Percentiles rank a stretch among this genome's conserved stretches.
These are phyloP conservation scores for Paramecium caudatum DNA, from an alignment of 73 alveolate genomes.

Conservation along the genomic window DNA sequence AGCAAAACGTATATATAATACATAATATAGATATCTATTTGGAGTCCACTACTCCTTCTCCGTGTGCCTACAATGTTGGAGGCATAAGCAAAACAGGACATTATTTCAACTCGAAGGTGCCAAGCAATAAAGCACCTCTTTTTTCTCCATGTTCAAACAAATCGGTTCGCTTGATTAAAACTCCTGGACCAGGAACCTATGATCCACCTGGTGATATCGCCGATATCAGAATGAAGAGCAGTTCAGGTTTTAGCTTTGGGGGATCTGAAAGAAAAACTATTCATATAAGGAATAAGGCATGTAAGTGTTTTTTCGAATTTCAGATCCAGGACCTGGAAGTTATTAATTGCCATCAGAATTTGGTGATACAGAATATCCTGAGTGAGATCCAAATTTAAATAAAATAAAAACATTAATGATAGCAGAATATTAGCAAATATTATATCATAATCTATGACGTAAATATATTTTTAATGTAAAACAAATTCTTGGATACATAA, in stretches of 20 bases:
- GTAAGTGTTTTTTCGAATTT: not conserved
- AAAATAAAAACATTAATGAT: too few species aligned
- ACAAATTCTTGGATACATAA: conserved; percentile 1
- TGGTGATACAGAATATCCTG: conserved; percentile 68
- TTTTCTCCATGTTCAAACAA: conserved; percentile 42
- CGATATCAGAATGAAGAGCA: conserved; percentile 29
- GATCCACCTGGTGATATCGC: conserved; percentile 68
- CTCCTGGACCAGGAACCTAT: conserved; percentile 70
- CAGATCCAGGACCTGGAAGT: conserved; percentile 68
- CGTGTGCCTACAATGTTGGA: conserved; percentile 31
- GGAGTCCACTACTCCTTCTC: conserved; percentile 53
- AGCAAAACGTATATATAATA: not conserved
- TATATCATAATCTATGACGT: too few species aligned
- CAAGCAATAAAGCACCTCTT: conserved; percentile 46
- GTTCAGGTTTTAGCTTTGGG: conserved; percentile 55
- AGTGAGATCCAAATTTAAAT: not conserved
- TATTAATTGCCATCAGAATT: conserved; percentile 63
- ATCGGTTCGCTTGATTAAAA: conserved; percentile 7
- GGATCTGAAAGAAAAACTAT: conserved; percentile 20
- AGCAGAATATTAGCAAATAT: too few species aligned
- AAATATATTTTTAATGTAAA: too few species aligned
- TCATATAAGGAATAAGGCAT: not conserved
- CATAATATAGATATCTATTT: not conserved
- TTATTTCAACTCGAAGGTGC: not conserved
- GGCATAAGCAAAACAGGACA: conserved; percentile 14